Conservation (phyloP, 805 yeast genomes). For the Yarrowia alimentaria region DNA sequence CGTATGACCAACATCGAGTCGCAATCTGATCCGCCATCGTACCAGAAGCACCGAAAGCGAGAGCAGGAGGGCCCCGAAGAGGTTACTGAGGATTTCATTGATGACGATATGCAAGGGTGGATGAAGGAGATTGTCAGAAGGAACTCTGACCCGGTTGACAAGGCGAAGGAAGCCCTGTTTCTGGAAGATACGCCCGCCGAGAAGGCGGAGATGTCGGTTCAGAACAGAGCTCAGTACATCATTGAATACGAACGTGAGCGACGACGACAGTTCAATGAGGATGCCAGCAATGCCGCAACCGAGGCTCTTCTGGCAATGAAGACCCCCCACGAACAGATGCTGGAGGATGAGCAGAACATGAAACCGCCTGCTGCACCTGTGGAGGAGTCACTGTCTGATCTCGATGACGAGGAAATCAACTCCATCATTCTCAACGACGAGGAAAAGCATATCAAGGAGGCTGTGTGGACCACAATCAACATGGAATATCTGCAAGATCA, state of each 20-base stretch:
- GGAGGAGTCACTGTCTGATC: slow-evolving; percentile 49
- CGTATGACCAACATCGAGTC: slow-evolving; percentile 48
- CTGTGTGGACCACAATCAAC: slow-evolving; percentile 87
- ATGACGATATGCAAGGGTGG: slow-evolving; percentile 11
- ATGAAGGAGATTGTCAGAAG: slow-evolving; percentile 16
- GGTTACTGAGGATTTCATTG: slow-evolving; percentile 25
- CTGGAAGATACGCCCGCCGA: slow-evolving; percentile 28
- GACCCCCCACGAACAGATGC: slow-evolving; percentile 21
- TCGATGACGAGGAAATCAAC: slow-evolving; percentile 81
- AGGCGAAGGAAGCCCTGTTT: slow-evolving; percentile 27
- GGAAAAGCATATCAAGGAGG: slow-evolving; percentile 71
- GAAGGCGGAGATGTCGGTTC: slow-evolving; percentile 24
- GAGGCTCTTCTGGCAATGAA: slow-evolving; percentile 15
- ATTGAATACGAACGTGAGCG: slow-evolving; percentile 25
- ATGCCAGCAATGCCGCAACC: slow-evolving; percentile 23
- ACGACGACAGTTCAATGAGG: slow-evolving; percentile 17
- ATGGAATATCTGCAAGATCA: slow-evolving; percentile 82
- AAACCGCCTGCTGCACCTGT: slow-evolving; percentile 39
- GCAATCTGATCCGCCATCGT: slow-evolving; percentile 81
- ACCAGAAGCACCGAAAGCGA: slow-evolving; percentile 55
- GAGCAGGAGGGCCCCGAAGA: slow-evolving; percentile 40
- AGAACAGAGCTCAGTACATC: slow-evolving; percentile 25
- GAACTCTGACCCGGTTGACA: slow-evolving; percentile 4
- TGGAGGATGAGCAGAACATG: neutral
- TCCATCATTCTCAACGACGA: slow-evolving; percentile 60